Conservation (phyloP, 768 basidiomycete species). For the Tylopilus sp. region DNA sequence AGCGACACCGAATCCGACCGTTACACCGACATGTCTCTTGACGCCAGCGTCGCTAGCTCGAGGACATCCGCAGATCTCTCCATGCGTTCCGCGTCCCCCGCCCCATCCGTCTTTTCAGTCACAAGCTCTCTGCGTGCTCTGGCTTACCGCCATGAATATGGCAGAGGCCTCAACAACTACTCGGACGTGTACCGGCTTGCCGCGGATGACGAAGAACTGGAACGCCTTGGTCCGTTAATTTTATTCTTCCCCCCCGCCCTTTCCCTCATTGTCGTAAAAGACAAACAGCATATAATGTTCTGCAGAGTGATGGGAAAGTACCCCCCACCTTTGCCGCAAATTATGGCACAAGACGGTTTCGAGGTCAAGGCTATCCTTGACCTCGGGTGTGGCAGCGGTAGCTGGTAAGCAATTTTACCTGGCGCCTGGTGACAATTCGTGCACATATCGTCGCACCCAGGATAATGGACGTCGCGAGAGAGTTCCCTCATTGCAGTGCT, state of each 20-base stretch:
- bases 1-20: conserved; percentile 44
- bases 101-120: conserved; percentile 66
- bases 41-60: conserved; percentile 43
- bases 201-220: conserved; percentile 74
- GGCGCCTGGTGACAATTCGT: neutral
- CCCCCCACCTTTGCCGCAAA: conserved; percentile 50
- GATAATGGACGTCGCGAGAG: conserved; percentile 71
- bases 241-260: conserved; percentile 1
- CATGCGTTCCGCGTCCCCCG: conserved; percentile 63
- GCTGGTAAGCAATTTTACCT: conserved; percentile 47
- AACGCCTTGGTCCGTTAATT: conserved; percentile 54
- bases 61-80: conserved; percentile 57
- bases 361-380: conserved; percentile 65
- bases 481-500: conserved; percentile 64
- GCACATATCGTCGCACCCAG: conserved; percentile 35
- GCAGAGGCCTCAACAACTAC: conserved; percentile 69
- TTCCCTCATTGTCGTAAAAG: conserved; percentile 35
- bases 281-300: conserved; percentile 66
- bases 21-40: conserved; percentile 41
- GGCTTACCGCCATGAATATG: conserved; percentile 63
- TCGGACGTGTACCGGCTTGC: conserved; percentile 78
- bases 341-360: conserved; percentile 59
- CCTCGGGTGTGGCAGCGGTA: conserved; percentile 77
- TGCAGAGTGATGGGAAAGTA: conserved; percentile 65
- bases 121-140: conserved; percentile 59